These are phyloP conservation scores for Epichloe baconii DNA, from an alignment of 2,329 filamentous ascomycete species.

Conservation along the genomic window DNA sequence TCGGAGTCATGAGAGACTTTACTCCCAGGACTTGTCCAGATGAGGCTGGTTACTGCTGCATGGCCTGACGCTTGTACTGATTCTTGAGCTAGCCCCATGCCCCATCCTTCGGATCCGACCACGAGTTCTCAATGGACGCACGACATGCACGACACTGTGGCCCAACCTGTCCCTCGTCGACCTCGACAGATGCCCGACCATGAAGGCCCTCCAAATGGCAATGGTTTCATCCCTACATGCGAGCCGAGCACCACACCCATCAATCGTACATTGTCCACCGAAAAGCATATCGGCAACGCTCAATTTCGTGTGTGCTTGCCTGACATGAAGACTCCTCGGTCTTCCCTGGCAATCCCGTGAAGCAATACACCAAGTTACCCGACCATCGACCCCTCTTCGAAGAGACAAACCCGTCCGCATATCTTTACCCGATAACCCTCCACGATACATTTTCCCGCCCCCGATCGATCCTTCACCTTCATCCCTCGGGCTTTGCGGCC, in stretches of 20 bases:
- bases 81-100: constrained; percentile 20
- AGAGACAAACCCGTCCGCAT: constrained; percentile 95
- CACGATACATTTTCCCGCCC: constrained; percentile 80
- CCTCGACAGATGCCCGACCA: constrained; percentile 29
- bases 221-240: constrained; percentile 41
- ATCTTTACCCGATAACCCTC: constrained; percentile 66
- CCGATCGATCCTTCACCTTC: constrained; percentile 92
- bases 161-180: constrained; percentile 29
- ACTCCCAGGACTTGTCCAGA: not conserved
- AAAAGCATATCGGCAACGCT: constrained; percentile 70
- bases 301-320: constrained; percentile 73
- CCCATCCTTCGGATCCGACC: constrained; percentile 43
- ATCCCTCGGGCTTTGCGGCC: constrained; percentile 88
- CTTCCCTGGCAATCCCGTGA: constrained; percentile 67
- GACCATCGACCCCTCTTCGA: constrained; percentile 89
- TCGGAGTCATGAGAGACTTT: not conserved
- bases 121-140: constrained; percentile 77
- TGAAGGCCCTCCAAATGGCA: constrained; percentile 41
- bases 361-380: constrained; percentile 85
- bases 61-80: constrained; percentile 16
- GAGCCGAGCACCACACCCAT: constrained; percentile 50
- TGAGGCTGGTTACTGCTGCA: not conserved
- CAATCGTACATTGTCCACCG: constrained; percentile 69
- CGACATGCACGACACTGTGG: constrained; percentile 75
- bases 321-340: constrained; percentile 54